Conservation (phyloP, 2,329 filamentous ascomycete species). For the Trichoderma koningiopsis region DNA sequence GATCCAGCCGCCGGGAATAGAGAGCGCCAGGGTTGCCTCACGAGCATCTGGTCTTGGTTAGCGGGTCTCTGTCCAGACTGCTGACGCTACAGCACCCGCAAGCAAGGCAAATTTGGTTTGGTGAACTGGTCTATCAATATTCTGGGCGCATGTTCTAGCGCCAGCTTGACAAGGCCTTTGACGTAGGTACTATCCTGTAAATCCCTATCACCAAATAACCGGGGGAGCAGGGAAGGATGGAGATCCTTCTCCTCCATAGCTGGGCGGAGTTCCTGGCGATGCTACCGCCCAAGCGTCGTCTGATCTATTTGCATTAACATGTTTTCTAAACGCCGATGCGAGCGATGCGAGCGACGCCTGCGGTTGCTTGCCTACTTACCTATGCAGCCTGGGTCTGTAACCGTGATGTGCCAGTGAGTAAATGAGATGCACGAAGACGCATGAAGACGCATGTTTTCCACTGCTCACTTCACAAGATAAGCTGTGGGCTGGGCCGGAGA, state of each 20-base stretch:
- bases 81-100: slow-evolving; percentile 4
- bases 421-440: slow-evolving; percentile 1
- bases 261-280: background rate
- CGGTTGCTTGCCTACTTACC: background rate
- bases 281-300: background rate
- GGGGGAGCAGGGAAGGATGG: background rate
- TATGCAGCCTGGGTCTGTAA: background rate
- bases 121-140: background rate
- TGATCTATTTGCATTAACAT: background rate
- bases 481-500: background rate
- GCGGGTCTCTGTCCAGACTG: background rate
- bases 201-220: background rate
- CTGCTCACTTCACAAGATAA: background rate
- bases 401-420: background rate
- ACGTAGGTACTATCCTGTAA: background rate
- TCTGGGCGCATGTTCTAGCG: background rate
- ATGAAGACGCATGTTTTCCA: slow-evolving; percentile 1
- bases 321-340: background rate
- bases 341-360: background rate
- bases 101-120: background rate
- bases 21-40: background rate
- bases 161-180: background rate
- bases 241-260: background rate
- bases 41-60: background rate
- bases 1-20: background rate